Percentiles rank a stretch among this genome's conserved stretches.
Conservation (phyloP, 192 early-diverging fungal genomes). For the Mortierella hygrophila region DNA sequence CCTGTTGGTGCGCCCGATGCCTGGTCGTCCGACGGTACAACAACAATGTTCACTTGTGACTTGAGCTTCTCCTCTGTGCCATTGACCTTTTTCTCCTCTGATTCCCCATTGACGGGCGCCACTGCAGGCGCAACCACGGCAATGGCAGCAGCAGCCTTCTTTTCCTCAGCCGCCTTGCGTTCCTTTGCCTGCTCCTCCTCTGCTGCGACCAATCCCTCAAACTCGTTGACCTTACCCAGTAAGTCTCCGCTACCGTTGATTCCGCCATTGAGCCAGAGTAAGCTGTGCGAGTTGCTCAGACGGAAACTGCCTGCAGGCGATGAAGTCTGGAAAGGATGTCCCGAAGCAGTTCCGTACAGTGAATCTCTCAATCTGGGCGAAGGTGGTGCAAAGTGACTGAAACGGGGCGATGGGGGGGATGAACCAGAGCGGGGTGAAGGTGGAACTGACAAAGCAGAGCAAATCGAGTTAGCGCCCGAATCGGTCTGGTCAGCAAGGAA, state of each 20-base stretch:
- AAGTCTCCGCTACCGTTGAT: constrained; percentile 51
- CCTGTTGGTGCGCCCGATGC: constrained; percentile 1
- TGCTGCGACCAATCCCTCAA: constrained; percentile 52
- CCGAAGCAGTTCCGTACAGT: constrained; percentile 48
- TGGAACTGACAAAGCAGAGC: constrained; percentile 52
- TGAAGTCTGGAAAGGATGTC: constrained; percentile 47
- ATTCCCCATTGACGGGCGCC: neutral
- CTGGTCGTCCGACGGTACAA: constrained; percentile 34
- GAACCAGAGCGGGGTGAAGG: constrained; percentile 48
- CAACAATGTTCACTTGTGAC: constrained; percentile 41
- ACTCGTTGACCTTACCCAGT: constrained; percentile 51
- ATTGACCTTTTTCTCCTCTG: neutral
- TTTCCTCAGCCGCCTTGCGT: constrained; percentile 17
- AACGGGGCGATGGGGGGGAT: constrained; percentile 53
- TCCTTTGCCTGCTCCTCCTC: constrained; percentile 38
- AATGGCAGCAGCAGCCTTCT: constrained; percentile 16
- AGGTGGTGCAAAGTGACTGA: constrained; percentile 50
- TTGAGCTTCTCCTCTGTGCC: neutral
- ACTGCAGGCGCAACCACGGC: neutral
- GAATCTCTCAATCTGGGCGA: constrained; percentile 51
- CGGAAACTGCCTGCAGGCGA: constrained; percentile 54
- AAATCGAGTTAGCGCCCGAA: constrained; percentile 46
- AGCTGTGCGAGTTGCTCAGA: constrained; percentile 47
- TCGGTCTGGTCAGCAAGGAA: constrained; percentile 72
- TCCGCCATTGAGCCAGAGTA: constrained; percentile 53